Evolutionary conservation across 306 rosid species (phyloP), one percentile per base, ranked within the genome.

Genomic region (Trichosanthes cucumerina): DNA sequence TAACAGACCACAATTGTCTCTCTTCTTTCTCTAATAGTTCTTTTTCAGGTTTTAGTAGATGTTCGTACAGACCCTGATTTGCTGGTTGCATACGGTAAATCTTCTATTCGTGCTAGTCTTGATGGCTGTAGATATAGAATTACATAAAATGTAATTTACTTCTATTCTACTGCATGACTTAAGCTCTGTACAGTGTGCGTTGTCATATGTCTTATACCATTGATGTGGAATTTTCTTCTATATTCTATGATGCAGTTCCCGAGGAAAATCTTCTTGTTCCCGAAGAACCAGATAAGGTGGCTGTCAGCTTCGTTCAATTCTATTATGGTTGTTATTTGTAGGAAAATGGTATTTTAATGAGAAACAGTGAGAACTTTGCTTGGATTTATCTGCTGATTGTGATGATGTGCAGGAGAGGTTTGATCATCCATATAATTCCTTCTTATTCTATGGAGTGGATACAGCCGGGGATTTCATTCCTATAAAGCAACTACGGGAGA

Each of bases 381-480:
- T 21, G 76, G 76, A 46, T 46, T 44, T 46, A 24, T 24, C 6
- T 24, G 19, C 33, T 68, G 52, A 44, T 34, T 59, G 16, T 64
- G 39, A 63, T 23, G 46, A 49, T 81, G 23, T 85, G 21, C 90
- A 92, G 98, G 91, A 81, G 53, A 91, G 90, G 49, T 87, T 92
- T 80, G 97, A 94, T 84, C 98, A 92, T 79, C 98, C 98, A 7
- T 92, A 90, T 79, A 23, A 84, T 80, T 92, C 97, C 60, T 92
- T 94, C 86, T 83, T 94, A 66, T 94, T 92, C 88, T 88, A 92
- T 23, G 98, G 98, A 84, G 82, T 86, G 96, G 97, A 94, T 78
- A 76, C 93, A 23, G 96, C 95, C 33, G 98, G 98, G 28, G 96
- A 94, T 83, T 92, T 87, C 89, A 94, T 94, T 84, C 97, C 97